Percentiles rank a stretch among this genome's conserved stretches.
These are phyloP conservation scores for Myrmaecium sp. DNA, from an alignment of 2,329 filamentous ascomycete genomes.

Conservation along the genomic window DNA sequence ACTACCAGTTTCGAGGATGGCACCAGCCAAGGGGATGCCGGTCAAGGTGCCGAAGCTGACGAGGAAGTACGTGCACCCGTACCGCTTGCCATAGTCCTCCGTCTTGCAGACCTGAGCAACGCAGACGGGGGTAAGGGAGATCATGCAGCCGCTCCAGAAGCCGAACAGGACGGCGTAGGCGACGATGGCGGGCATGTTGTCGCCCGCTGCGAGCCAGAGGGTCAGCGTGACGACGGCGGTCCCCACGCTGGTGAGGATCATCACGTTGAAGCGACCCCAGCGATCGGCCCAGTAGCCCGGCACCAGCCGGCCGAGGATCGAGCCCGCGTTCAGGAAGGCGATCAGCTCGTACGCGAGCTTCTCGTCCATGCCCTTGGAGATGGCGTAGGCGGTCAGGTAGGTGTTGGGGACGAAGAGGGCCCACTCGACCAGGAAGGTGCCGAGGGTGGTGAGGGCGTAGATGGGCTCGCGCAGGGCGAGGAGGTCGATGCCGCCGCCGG, in stretches of 20 bases:
- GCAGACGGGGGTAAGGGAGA: constrained; percentile 28
- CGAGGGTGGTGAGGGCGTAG: constrained; percentile 1
- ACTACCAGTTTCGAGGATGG: constrained; percentile 7
- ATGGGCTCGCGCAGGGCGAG: constrained; percentile 2
- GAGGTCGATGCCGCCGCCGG: constrained; percentile 2
- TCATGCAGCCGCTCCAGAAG: constrained; percentile 30
- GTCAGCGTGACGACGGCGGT: constrained; percentile 19
- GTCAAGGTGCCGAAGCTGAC: constrained; percentile 32
- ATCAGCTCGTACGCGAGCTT: constrained; percentile 1
- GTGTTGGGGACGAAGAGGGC: constrained; percentile 4
- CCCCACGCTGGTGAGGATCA: constrained; percentile 18
- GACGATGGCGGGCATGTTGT: constrained; percentile 15
- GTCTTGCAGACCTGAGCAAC: constrained; percentile 30
- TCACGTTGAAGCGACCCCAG: constrained; percentile 24
- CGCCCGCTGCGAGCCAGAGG: constrained; percentile 12
- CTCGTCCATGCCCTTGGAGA: constrained; percentile 1
- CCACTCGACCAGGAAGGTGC: constrained; percentile 4
- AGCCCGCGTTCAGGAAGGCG: constrained; percentile 4
- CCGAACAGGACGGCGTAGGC: constrained; percentile 27
- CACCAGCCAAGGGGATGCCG: constrained; percentile 32
- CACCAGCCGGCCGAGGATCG: constrained; percentile 12
- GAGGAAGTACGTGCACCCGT: constrained; percentile 37
- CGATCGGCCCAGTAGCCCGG: constrained; percentile 21
- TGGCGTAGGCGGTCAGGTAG: constrained; percentile 3
- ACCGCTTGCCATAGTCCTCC: constrained; percentile 31